These are phyloP conservation scores for Sugiyamaella smithiae DNA, from an alignment of 805 yeast genomes.

Conservation along the genomic window DNA sequence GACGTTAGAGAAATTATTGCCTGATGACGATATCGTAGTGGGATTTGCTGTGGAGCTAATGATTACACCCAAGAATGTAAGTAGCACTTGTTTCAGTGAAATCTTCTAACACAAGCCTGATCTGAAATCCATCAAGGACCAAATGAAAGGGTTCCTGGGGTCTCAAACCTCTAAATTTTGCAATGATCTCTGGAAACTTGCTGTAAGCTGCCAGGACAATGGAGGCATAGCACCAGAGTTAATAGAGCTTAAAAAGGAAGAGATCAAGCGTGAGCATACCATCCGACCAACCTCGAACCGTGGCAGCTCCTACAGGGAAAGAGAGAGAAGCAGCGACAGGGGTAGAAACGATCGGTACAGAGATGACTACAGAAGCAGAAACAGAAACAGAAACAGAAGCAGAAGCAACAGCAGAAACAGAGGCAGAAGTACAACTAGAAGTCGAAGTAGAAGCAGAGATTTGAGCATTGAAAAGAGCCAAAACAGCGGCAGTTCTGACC, in stretches of 20 bases:
- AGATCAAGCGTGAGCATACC: conserved; percentile 11
- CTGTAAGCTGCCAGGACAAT: conserved; percentile 41
- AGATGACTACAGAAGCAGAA: not conserved
- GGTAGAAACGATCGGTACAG: not conserved
- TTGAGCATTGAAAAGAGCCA: too few species aligned
- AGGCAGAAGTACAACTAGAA: conserved; percentile 1
- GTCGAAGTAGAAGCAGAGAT: too few species aligned
- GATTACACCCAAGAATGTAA: conserved; percentile 20
- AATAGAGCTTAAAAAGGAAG: conserved; percentile 27
- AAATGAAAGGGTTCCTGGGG: conserved; percentile 46
- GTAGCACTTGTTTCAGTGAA: not conserved
- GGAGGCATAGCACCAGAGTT: conserved; percentile 47
- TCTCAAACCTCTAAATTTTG: conserved; percentile 42
- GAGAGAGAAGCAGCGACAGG: not conserved
- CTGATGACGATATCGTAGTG: conserved; percentile 51
- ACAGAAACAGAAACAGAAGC: conserved; percentile 22
- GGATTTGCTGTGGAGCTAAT: conserved; percentile 48
- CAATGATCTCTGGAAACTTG: conserved; percentile 43
- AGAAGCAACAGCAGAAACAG: conserved; percentile 32
- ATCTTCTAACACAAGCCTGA: conserved; percentile 30
- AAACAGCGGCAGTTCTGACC: too few species aligned
- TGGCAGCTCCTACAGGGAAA: not conserved
- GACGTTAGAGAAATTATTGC: conserved; percentile 38
- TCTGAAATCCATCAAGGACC: conserved; percentile 42
- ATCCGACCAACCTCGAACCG: not conserved